Evolutionary conservation across 306 rosid genomes (phyloP).

Genomic region (Lathyrus oleraceus): DNA sequence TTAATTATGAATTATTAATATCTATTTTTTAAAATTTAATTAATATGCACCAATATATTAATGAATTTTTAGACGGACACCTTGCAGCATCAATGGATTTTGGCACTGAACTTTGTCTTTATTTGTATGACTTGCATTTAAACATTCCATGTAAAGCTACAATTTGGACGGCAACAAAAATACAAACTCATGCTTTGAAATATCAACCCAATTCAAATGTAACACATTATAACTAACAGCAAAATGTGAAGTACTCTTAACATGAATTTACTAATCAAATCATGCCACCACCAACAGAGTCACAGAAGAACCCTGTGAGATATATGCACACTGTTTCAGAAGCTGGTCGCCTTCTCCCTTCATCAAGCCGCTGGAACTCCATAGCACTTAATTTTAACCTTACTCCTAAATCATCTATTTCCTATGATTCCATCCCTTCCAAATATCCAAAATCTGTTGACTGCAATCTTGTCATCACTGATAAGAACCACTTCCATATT

Average conservation of each 20-base stretch:
- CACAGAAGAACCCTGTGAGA: slow-evolving; percentile 38
- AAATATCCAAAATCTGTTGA: slow-evolving; percentile 56
- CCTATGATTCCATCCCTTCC: slow-evolving; percentile 58
- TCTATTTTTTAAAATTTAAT: too few species aligned
- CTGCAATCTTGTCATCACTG: slow-evolving; percentile 54
- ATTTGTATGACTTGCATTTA: slow-evolving; percentile 7
- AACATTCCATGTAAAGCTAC: slow-evolving; percentile 17
- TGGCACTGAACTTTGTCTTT: neutral
- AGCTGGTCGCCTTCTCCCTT: slow-evolving; percentile 58
- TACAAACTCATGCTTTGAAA: slow-evolving; percentile 40
- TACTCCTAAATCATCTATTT: slow-evolving; percentile 44
- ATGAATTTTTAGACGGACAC: too few species aligned
- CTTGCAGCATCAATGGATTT: too few species aligned
- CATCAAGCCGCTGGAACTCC: slow-evolving; percentile 59
- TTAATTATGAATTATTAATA: too few species aligned
- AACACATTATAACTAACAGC: neutral
- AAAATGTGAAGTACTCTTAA: neutral
- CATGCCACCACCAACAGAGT: slow-evolving; percentile 34
- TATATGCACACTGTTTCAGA: slow-evolving; percentile 54
- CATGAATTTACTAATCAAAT: slow-evolving; percentile 6
- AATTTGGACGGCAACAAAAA: slow-evolving; percentile 39
- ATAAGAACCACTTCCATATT: slow-evolving; percentile 44
- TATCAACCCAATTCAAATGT: slow-evolving; percentile 32
- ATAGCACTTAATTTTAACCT: slow-evolving; percentile 45
- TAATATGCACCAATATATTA: too few species aligned